These are phyloP conservation scores for Epichloe gansuensis DNA, from an alignment of 2,329 filamentous ascomycete species.

Conservation along the genomic window DNA sequence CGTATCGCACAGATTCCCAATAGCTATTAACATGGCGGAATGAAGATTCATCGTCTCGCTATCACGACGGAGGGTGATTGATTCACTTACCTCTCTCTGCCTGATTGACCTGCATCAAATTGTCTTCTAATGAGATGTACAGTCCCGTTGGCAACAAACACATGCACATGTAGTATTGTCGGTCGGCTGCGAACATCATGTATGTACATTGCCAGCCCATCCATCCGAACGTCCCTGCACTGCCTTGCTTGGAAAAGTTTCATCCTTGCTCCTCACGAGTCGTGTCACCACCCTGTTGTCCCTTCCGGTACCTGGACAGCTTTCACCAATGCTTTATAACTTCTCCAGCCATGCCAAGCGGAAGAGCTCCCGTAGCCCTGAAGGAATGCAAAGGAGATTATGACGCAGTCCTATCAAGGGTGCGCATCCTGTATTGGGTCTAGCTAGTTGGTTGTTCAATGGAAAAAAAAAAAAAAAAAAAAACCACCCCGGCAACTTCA, in stretches of 20 bases:
- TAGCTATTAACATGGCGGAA: constrained; percentile 14
- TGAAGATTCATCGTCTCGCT: neutral
- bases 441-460: neutral
- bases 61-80: neutral
- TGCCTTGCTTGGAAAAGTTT: neutral
- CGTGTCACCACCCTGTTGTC: no score
- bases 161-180: neutral
- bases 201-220: neutral
- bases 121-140: no score
- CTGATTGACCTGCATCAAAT: neutral
- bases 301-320: no score
- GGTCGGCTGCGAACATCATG: neutral
- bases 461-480: no score
- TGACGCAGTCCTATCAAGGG: no score
- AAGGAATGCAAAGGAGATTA: neutral
- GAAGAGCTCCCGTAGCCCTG: no score
- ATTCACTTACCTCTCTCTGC: no score
- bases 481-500: neutral
- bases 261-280: neutral
- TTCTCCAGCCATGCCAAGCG: no score
- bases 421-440: no score
- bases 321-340: no score
- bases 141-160: no score
- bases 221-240: neutral
- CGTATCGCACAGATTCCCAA: constrained; percentile 20